These are phyloP conservation scores for Yamadazyma spencermartinsiae DNA, from an alignment of 1,139 yeast genomes.

Conservation along the genomic window DNA sequence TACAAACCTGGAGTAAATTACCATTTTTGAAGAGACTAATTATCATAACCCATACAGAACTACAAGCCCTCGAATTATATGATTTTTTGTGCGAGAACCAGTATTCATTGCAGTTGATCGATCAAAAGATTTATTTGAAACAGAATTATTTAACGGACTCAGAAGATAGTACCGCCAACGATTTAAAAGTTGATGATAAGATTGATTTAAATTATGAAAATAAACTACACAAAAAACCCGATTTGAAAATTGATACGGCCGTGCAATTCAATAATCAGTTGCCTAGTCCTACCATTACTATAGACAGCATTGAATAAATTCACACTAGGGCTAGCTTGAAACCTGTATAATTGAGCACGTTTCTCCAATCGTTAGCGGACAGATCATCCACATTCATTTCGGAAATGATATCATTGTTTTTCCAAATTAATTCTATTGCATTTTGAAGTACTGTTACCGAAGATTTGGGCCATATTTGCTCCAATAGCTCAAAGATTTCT, in stretches of 20 bases:
- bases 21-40: conserved; percentile 45
- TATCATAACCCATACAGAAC: conserved; percentile 37
- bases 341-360: conserved; percentile 19
- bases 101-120: conserved; percentile 7
- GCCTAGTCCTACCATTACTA: conserved; percentile 14
- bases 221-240: conserved; percentile 7
- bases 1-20: conserved; percentile 42
- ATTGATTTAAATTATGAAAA: conserved; percentile 17
- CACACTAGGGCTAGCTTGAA: conserved; percentile 4
- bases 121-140: conserved; percentile 13
- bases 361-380: conserved; percentile 21
- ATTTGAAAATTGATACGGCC: conserved; percentile 6
- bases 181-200: conserved; percentile 13
- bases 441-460: conserved; percentile 17
- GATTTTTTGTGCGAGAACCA: conserved; percentile 19
- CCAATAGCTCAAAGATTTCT: conserved; percentile 17
- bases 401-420: conserved; percentile 19
- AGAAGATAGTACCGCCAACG: conserved; percentile 1
- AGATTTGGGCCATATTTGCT: conserved; percentile 23
- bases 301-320: conserved; percentile 5
- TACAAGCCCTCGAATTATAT: conserved; percentile 27
- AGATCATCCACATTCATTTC: background rate
- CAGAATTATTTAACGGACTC: conserved; percentile 13
- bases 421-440: conserved; percentile 29
- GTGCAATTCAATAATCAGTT: background rate